A percentile compares a stretch with the other conserved stretches of the same genome.
These are phyloP conservation scores for Pulveroboletus ravenelii DNA, from an alignment of 768 basidiomycete genomes.

Conservation along the genomic window DNA sequence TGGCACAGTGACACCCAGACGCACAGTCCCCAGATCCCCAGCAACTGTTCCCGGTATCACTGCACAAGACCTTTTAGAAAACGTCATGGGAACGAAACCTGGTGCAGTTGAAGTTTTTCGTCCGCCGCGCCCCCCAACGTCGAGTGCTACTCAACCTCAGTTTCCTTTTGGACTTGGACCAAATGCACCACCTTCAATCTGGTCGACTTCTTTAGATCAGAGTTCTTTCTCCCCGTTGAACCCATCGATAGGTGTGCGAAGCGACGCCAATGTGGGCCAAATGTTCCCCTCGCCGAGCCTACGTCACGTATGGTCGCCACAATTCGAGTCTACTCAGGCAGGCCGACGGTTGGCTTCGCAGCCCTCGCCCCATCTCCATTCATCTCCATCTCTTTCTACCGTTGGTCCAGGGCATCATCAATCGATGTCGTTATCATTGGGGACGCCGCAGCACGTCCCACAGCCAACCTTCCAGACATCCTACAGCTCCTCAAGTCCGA, in stretches of 20 bases:
- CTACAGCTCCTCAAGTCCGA: constrained; percentile 4
- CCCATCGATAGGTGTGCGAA: constrained; percentile 10
- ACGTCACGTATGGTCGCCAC: constrained; percentile 21
- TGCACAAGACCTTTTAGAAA: constrained; percentile 63
- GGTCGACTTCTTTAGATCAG: constrained; percentile 59
- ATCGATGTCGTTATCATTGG: constrained; percentile 12
- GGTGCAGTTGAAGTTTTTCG: constrained; percentile 15
- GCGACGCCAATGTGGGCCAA: constrained; percentile 10
- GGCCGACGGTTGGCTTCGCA: constrained; percentile 8
- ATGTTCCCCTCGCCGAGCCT: constrained; percentile 12
- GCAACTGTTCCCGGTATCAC: constrained; percentile 40
- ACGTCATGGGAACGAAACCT: constrained; percentile 26
- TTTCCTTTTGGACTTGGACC: constrained; percentile 52
- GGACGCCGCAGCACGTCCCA: constrained; percentile 12
- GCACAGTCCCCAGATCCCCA: constrained; percentile 24
- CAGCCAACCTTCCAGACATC: constrained; percentile 13
- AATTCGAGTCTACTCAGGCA: constrained; percentile 21
- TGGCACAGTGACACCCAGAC: constrained; percentile 15
- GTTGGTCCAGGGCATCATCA: constrained; percentile 13
- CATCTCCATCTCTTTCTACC: constrained; percentile 8
- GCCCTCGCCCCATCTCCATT: constrained; percentile 9
- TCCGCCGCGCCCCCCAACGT: constrained; percentile 11
- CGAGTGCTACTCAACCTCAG: constrained; percentile 36
- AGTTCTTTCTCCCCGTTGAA: constrained; percentile 18
- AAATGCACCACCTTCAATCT: constrained; percentile 54